A percentile compares a stretch with the other conserved stretches of the same genome.
Evolutionary conservation across 1,284 basidiomycete species (phyloP).

Genomic region (Ceratobasidium sp.): DNA sequence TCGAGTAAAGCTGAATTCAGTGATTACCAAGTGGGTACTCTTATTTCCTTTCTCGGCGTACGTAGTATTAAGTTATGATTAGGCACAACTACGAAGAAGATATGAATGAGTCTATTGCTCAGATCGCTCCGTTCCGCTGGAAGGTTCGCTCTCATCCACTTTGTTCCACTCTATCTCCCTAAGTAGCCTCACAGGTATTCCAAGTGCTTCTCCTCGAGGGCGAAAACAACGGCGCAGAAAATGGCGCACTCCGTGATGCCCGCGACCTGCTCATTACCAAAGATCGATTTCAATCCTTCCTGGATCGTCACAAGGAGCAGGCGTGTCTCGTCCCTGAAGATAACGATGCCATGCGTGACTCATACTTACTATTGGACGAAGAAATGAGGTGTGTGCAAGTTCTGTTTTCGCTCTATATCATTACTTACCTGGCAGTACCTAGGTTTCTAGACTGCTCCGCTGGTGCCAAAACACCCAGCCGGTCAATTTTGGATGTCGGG

Average conservation of each 20-base stretch:
- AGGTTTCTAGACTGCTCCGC: conserved; percentile 58
- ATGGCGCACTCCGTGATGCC: conserved; percentile 59
- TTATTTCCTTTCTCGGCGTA: background rate
- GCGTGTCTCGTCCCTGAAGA: conserved; percentile 59
- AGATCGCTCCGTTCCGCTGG: conserved; percentile 57
- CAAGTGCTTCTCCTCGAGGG: conserved; percentile 60
- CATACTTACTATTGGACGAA: conserved; percentile 60
- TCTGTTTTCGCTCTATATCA: too few species aligned
- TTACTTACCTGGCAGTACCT: background rate
- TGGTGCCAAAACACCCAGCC: conserved; percentile 57
- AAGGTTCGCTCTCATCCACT: conserved; percentile 52
- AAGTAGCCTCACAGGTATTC: conserved; percentile 52
- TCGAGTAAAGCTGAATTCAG: conserved; percentile 62
- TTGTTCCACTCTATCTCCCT: background rate
- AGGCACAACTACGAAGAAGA: conserved; percentile 61
- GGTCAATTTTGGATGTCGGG: conserved; percentile 59
- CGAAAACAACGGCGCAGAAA: conserved; percentile 55
- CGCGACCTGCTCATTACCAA: conserved; percentile 57
- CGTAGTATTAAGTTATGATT: background rate
- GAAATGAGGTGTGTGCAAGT: conserved; percentile 55
- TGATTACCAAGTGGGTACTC: conserved; percentile 56
- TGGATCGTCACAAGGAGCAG: conserved; percentile 56
- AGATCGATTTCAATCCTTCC: conserved; percentile 59
- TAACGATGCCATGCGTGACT: conserved; percentile 61
- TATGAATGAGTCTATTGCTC: conserved; percentile 56